These are phyloP conservation scores for Zygnema circumcarinatum DNA, from an alignment of 139 green algal genomes.

Conservation along the genomic window DNA sequence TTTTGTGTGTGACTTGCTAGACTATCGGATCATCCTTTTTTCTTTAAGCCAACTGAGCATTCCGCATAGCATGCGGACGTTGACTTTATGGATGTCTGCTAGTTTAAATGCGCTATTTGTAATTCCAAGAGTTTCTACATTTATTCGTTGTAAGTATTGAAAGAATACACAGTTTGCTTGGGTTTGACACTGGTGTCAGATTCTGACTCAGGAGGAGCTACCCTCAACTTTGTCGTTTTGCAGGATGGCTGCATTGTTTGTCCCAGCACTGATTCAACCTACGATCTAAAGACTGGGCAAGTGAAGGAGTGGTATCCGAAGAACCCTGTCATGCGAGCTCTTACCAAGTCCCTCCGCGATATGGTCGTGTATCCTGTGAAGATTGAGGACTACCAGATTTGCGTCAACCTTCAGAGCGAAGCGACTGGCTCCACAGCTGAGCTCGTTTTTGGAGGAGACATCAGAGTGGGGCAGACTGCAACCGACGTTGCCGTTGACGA, in stretches of 20 bases:
- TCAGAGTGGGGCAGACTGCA: conserved; percentile 27
- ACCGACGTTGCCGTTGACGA: conserved; percentile 34
- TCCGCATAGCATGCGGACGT: too few relatives aligned
- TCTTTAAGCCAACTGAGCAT: too few relatives aligned
- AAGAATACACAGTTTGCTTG: background rate
- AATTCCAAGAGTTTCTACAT: too few relatives aligned
- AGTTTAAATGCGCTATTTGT: too few relatives aligned
- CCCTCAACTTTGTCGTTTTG: background rate
- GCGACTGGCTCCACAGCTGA: background rate
- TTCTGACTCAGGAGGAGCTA: background rate
- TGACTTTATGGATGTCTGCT: too few relatives aligned
- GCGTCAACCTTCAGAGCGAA: background rate
- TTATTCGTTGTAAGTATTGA: background rate
- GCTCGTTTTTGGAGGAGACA: conserved; percentile 22
- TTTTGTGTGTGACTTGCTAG: too few relatives aligned
- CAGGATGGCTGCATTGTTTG: conserved; percentile 88
- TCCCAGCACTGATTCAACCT: conserved; percentile 84
- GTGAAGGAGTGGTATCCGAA: conserved; percentile 78
- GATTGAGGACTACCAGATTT: conserved; percentile 39
- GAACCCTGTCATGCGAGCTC: conserved; percentile 32
- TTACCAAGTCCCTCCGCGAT: background rate
- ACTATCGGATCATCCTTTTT: too few relatives aligned
- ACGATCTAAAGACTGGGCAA: conserved; percentile 89
- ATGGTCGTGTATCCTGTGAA: conserved; percentile 45
- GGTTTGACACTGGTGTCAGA: background rate